These are phyloP conservation scores for Aspergillus coremiiformis DNA, from an alignment of 495 filamentous ascomycete genomes.

Conservation along the genomic window DNA sequence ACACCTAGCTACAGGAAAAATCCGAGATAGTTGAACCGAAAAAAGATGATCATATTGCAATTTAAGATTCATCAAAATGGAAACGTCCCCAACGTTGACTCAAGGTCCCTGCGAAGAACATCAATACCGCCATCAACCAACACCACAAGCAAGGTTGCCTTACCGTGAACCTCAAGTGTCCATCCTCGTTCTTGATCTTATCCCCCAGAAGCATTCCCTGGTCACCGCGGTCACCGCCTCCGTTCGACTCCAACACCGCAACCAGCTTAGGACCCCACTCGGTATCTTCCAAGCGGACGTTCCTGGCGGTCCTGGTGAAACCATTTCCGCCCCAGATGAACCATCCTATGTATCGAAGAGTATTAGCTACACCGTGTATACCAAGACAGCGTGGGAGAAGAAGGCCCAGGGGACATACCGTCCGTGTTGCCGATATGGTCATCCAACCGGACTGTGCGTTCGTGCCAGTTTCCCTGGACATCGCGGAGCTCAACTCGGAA, in stretches of 20 bases:
- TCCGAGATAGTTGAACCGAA: no score
- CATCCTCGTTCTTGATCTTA: constrained; percentile 14
- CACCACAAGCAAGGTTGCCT: neutral
- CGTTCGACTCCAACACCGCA: constrained; percentile 7
- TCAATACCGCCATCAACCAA: no score
- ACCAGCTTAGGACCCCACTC: constrained; percentile 11
- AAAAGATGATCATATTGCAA: no score
- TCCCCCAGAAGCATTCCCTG: constrained; percentile 14
- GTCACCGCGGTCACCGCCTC: constrained; percentile 7
- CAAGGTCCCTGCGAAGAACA: no score
- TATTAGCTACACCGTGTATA: neutral
- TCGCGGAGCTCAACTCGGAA: constrained; percentile 6
- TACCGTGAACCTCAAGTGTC: constrained; percentile 9
- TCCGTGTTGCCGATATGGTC: constrained; percentile 17
- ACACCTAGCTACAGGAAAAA: no score
- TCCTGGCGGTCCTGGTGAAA: constrained; percentile 12
- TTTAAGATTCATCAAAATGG: no score
- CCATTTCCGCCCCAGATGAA: constrained; percentile 18
- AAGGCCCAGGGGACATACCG: neutral
- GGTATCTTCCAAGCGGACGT: constrained; percentile 11
- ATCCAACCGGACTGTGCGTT: constrained; percentile 11
- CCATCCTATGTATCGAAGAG: constrained; percentile 5
- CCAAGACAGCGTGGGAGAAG: neutral
- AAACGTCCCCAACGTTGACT: no score
- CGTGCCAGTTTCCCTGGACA: neutral